Conservation (phyloP, 148 eudicot genomes). For the Beta vulgaris region DNA sequence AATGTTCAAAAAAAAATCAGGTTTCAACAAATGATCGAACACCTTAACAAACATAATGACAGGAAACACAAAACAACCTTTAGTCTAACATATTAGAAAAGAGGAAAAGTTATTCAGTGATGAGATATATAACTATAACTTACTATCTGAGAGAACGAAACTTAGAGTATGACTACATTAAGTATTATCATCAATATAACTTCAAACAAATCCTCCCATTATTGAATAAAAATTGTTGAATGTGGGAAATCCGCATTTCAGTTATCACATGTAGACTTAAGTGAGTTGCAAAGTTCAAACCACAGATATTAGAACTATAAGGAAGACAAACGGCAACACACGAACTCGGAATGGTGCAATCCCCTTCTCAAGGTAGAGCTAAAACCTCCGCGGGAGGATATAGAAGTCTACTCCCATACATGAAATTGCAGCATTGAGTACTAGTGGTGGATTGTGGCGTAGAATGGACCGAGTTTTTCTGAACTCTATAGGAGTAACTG, state of each 20-base stretch:
- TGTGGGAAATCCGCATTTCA: neutral
- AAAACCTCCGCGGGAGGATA: neutral
- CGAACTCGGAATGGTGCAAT: neutral
- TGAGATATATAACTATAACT: neutral
- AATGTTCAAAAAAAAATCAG: slow-evolving; percentile 5
- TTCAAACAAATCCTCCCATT: neutral
- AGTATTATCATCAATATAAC: neutral
- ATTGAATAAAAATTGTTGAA: neutral
- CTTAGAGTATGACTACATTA: neutral
- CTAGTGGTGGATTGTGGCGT: neutral
- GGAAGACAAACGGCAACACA: neutral
- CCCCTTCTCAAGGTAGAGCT: too few species aligned
- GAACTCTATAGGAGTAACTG: too few species aligned
- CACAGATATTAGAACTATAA: neutral
- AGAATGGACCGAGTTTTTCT: too few species aligned
- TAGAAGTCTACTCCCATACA: neutral
- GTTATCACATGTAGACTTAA: neutral
- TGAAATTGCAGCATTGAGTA: neutral
- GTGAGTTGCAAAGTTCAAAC: too few species aligned
- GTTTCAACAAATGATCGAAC: neutral
- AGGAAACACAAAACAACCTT: neutral
- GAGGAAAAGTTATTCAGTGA: neutral
- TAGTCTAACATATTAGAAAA: neutral
- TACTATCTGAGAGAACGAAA: neutral
- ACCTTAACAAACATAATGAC: slow-evolving; percentile 4